Evolutionary conservation across 1,284 basidiomycete genomes (phyloP), one percentile per base, ranked within the genome.

Genomic region (Leccinum laetum): DNA sequence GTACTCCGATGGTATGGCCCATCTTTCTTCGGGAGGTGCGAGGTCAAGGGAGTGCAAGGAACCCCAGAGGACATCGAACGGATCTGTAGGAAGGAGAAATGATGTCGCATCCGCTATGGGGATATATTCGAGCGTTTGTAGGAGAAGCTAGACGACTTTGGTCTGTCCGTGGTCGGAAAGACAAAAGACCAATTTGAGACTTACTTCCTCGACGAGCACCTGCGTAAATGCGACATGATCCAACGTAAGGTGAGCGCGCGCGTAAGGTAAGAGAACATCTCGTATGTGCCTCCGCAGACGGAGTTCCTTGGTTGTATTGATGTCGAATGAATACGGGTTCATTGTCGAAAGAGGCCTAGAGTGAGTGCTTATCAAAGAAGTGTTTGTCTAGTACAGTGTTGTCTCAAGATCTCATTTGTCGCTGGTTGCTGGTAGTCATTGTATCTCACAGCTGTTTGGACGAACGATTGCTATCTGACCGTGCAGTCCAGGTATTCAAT

Each of bases 141-240:
- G 73, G 21, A 86, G 76, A 49, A 85, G 73, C 86, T 88, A 62
- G 39, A 57, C 18, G 44, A 61, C 8, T 60, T 13, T 56, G 44
- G 70, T 65, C 35, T 65, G 65, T 69, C 24, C 26, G 41, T 4
- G 44, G 46, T 41, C 26, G 16, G 14, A 18, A 59, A 49, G 29
- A 39, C 16, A 13, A 29, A 26, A 56, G 56, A 61, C n/a, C 44
- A 21, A 14, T 56, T 11, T 16, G 57, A 44, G 9, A 73, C 79
- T 60, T 67, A 84, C 88, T 70, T 86, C 79, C 53, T 80, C 72
- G 7, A 85, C 82, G 2, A 79, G 77, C 62, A 78, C 72, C 67
- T 84, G 79, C 3, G 87, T 88, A 70, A 83, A 86, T n/a, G 79
- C 73, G 46, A 85, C 75, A 71, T 89, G 82, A 70, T 88, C 80